Percentiles rank a stretch among this genome's conserved stretches.
phyloP scores from a whole-genome alignment of 2,329 filamentous ascomycete genomes.

The Pseudopithomyces chartarum region DNA sequence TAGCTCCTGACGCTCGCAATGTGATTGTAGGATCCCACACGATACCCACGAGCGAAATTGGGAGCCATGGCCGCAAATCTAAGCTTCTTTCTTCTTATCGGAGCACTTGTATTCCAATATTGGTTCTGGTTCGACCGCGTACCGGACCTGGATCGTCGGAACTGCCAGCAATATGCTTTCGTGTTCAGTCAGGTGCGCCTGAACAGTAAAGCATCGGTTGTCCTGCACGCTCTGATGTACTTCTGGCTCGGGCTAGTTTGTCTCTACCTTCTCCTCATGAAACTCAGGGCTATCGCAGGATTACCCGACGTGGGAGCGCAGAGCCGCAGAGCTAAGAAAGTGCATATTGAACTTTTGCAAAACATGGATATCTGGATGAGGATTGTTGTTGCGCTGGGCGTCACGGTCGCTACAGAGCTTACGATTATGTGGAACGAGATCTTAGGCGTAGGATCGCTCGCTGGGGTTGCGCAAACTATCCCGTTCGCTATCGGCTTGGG shows the following conservation, averaged over 20 bases:
- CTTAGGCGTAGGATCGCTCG: constrained; percentile 14
- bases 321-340: constrained; percentile 4
- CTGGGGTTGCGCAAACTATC: constrained; percentile 23
- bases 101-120: constrained; percentile 18
- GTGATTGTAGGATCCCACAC: constrained; percentile 16
- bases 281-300: constrained; percentile 10
- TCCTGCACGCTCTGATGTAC: constrained; percentile 19
- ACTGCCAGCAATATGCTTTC: constrained; percentile 28
- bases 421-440: constrained; percentile 28
- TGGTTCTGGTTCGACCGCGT: constrained; percentile 29
- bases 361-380: constrained; percentile 18
- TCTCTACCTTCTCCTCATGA: constrained; percentile 16
- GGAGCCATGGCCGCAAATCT: constrained; percentile 13
- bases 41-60: constrained; percentile 18
- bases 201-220: constrained; percentile 20
- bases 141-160: constrained; percentile 12
- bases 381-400: constrained; percentile 15
- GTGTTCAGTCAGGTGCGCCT: constrained; percentile 20
- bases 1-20: background rate
- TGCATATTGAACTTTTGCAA: constrained; percentile 16
- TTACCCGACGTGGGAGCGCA: constrained; percentile 8
- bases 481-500: constrained; percentile 22
- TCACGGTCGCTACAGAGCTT: constrained; percentile 20
- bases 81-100: constrained; percentile 17
- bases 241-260: constrained; percentile 20